phyloP scores from a whole-genome alignment of 75 land plant genomes.

The Chamaecyparis obtusa region DNA sequence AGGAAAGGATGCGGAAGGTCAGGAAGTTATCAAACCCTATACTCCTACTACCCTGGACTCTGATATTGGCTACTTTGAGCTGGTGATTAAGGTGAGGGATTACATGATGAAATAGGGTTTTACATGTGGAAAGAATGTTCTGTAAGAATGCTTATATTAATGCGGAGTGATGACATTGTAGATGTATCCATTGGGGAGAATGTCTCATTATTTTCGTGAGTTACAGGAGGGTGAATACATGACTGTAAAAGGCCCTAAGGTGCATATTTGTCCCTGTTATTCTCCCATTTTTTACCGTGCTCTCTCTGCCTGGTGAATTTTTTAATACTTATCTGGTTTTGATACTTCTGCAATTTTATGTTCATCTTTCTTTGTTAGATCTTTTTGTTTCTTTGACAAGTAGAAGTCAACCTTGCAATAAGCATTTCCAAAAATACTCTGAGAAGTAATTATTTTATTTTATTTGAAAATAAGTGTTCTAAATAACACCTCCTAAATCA shows the following conservation, averaged over 20 bases:
- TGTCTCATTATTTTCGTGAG: constrained; percentile 76
- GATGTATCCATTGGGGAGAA: constrained; percentile 82
- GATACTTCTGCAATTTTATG: not conserved
- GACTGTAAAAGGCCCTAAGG: constrained; percentile 78
- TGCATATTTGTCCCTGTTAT: constrained; percentile 9
- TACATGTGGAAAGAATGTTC: not conserved
- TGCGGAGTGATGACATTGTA: constrained; percentile 17
- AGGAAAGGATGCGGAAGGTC: constrained; percentile 71
- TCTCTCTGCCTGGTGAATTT: not conserved
- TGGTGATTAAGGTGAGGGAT: constrained; percentile 76
- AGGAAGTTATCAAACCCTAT: constrained; percentile 85
- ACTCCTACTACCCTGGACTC: constrained; percentile 92
- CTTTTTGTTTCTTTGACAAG: not conserved
- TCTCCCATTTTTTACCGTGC: not conserved
- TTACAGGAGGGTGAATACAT: constrained; percentile 70
- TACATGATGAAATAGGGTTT: not conserved
- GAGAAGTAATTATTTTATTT: not conserved
- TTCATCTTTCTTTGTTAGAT: not conserved
- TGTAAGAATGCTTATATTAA: constrained; percentile 7
- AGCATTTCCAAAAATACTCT: not conserved
- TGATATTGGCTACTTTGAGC: constrained; percentile 82
- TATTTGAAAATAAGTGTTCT: not conserved
- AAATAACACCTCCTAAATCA: not conserved
- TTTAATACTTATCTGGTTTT: not conserved
- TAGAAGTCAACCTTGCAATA: not conserved